These are phyloP conservation scores for Starmera quercuum DNA, from an alignment of 805 yeast species.

Conservation along the genomic window DNA sequence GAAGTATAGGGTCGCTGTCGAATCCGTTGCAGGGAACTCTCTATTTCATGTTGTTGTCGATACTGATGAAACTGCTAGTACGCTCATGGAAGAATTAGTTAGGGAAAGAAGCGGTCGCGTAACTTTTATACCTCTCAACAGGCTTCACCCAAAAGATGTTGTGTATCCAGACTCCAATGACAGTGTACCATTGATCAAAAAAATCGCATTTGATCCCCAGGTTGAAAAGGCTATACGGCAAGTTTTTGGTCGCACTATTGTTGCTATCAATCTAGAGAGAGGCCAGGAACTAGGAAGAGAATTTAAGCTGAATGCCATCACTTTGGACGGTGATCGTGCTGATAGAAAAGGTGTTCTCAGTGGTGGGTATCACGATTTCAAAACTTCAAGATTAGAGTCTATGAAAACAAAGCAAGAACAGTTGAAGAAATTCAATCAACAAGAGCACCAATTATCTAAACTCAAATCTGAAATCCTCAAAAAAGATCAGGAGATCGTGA, in stretches of 20 bases:
- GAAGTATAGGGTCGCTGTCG: constrained; percentile 79
- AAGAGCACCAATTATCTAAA: constrained; percentile 30
- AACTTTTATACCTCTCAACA: constrained; percentile 84
- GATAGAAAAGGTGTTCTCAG: constrained; percentile 77
- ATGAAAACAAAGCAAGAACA: constrained; percentile 49
- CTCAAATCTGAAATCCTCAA: constrained; percentile 29
- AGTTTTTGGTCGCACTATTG: constrained; percentile 75
- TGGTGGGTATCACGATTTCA: constrained; percentile 80
- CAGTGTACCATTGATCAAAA: constrained; percentile 71
- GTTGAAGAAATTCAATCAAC: constrained; percentile 35
- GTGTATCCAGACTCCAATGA: constrained; percentile 54
- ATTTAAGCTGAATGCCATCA: constrained; percentile 65
- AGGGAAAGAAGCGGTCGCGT: constrained; percentile 73
- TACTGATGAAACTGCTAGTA: constrained; percentile 73
- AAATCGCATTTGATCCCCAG: constrained; percentile 52
- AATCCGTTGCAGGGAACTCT: constrained; percentile 82
- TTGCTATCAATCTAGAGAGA: constrained; percentile 58
- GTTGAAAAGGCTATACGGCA: constrained; percentile 66
- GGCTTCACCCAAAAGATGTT: constrained; percentile 37
- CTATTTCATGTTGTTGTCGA: constrained; percentile 88
- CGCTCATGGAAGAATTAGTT: constrained; percentile 67
- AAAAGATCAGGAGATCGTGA: constrained; percentile 46
- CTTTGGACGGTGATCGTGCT: constrained; percentile 87
- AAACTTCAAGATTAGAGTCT: constrained; percentile 63
- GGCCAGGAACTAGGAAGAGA: constrained; percentile 62